Evolutionary conservation across 176 grass and related monocot genomes (phyloP).

Genomic region (Carex parvula): DNA sequence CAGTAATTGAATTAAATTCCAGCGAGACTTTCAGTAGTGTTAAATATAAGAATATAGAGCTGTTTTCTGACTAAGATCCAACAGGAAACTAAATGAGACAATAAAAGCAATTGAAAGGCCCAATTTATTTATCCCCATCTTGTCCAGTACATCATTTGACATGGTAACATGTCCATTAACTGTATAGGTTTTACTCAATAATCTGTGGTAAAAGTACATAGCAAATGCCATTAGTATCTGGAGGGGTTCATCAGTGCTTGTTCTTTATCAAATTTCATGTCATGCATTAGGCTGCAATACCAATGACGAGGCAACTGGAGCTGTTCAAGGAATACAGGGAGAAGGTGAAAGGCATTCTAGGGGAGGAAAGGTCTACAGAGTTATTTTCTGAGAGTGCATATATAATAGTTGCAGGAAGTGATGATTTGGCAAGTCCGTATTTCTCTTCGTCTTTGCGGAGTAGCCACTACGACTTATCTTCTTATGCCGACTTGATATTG

Average conservation of each 20-base stretch:
- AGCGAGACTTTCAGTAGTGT: not conserved
- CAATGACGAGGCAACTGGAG: constrained; percentile 44
- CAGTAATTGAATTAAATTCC: not conserved
- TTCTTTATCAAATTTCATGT: not conserved
- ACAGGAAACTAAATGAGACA: not conserved
- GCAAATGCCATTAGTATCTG: not conserved
- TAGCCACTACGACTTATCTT: constrained; percentile 35
- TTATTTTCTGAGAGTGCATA: constrained; percentile 27
- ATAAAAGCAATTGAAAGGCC: not conserved
- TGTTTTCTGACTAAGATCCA: not conserved
- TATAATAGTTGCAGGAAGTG: constrained; percentile 35
- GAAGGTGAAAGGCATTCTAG: constrained; percentile 26
- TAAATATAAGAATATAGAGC: not conserved
- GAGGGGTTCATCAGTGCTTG: not conserved
- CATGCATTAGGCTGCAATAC: constrained; percentile 32
- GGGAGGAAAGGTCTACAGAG: not conserved
- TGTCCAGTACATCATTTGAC: not conserved
- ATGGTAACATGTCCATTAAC: not conserved
- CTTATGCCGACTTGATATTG: constrained; percentile 45
- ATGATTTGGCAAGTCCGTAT: constrained; percentile 70
- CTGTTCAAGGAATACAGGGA: constrained; percentile 20
- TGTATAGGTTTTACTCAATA: not conserved
- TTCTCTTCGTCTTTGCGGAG: constrained; percentile 39
- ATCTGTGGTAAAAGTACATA: not conserved
- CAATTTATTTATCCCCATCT: not conserved